phyloP scores from a whole-genome alignment of 1,284 basidiomycete genomes.

The Sporisorium graminicola region DNA sequence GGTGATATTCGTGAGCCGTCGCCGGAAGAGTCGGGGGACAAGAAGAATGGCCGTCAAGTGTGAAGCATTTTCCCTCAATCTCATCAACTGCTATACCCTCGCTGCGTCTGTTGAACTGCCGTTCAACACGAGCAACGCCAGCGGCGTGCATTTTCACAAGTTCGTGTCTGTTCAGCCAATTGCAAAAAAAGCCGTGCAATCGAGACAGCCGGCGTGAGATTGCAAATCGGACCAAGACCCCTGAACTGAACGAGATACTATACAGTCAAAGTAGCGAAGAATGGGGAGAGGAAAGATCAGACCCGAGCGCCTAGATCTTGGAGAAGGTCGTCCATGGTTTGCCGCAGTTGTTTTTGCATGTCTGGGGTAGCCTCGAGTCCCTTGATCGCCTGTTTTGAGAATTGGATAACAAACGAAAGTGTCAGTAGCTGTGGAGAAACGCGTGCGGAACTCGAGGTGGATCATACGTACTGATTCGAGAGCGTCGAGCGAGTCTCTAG shows the following conservation, averaged over 20 bases:
- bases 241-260: neutral
- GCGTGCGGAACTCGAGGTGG: too few relatives aligned
- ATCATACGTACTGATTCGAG: slow-evolving; percentile 41
- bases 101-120: slow-evolving; percentile 3
- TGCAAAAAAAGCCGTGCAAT: neutral
- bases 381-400: slow-evolving; percentile 39
- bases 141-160: neutral
- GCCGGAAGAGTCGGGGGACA: slow-evolving; percentile 10
- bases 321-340: slow-evolving; percentile 52
- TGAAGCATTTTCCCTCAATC: neutral
- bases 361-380: slow-evolving; percentile 46
- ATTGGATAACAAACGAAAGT: neutral
- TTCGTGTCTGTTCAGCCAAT: neutral
- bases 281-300: neutral
- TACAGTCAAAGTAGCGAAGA: neutral
- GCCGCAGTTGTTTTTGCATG: slow-evolving; percentile 45
- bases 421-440: neutral
- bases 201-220: neutral
- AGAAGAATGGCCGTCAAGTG: slow-evolving; percentile 34
- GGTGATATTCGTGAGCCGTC: slow-evolving; percentile 61
- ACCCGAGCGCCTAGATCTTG: slow-evolving; percentile 52
- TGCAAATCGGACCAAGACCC: neutral
- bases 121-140: slow-evolving; percentile 30
- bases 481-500: slow-evolving; percentile 30
- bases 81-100: slow-evolving; percentile 29